Base-by-base conservation (phyloP, 306 rosid species). In the Cucurbita argyrosperma region DNA sequence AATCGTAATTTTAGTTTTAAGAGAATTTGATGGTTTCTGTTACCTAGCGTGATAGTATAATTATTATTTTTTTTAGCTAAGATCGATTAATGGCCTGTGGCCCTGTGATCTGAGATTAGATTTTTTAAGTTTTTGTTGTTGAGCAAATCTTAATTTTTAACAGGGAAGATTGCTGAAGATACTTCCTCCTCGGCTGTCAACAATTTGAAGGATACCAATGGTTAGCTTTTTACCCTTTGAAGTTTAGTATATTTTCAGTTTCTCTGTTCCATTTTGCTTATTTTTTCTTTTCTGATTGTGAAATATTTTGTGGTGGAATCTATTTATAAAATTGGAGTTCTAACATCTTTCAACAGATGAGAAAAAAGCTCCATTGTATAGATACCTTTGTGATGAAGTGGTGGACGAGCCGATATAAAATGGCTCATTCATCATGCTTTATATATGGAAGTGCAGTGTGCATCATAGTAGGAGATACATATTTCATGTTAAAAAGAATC, bases 131-230 rank as follows among this genome's bases (percentile, higher is more conserved):
- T 69, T 30, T 30, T n/a, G 45, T 49, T 72, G 63, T 42, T 67
- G 73, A 67, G 73, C 26, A 61, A 82, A 72, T 53, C 57, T 21
- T 40, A n/a, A 78, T 49, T 79, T 82, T 77, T 72, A 49, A 52
- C 76, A 76, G 84, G 84, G 79, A 90, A 80, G 70, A 1, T 45
- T 67, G 61, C 76, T 61, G 83, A 82, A 79, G 91, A 79, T 53
- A 75, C 79, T 47, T 1, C 45, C 53, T 76, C 83, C 59, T 70
- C 72, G 7, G 76, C 75, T 57, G 83, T 85, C 64, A 78, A 77
- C 74, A 51, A 57, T 53, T 57, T 82, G 53, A 86, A 76, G 79
- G 80, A 83, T 72, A 84, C 74, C 23, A 30, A 60, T 35, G 76
- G 76, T 72, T 57, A 55, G 76, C 56, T 69, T 23, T 26, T 4